Conservation (phyloP, 192 early-diverging fungal genomes). For the Podila epicladia region DNA sequence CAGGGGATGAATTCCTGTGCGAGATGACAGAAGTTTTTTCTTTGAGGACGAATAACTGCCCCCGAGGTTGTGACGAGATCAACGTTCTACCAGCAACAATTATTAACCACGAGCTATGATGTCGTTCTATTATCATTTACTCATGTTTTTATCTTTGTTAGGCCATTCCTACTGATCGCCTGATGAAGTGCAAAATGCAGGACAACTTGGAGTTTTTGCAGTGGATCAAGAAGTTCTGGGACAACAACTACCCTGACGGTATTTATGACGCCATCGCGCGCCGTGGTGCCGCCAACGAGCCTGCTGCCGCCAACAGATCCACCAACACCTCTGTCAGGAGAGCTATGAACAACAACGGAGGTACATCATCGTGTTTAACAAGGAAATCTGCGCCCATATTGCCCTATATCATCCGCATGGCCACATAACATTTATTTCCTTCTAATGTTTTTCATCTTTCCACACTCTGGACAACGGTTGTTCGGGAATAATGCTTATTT, state of each 20-base stretch:
- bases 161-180: constrained; percentile 86
- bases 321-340: constrained; percentile 50
- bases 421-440: not conserved
- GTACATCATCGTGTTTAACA: constrained; percentile 5
- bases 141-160: constrained; percentile 31
- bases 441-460: not conserved
- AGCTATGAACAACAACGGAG: constrained; percentile 55
- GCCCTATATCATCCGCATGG: not conserved
- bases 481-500: not conserved
- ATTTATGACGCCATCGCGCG: constrained; percentile 84
- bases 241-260: constrained; percentile 85
- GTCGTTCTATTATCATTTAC: not conserved
- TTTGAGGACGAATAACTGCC: not conserved
- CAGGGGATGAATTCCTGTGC: not conserved
- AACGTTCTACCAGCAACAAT: not conserved
- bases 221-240: constrained; percentile 95
- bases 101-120: not conserved
- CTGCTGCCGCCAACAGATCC: constrained; percentile 53
- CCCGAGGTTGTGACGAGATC: not conserved
- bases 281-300: constrained; percentile 56
- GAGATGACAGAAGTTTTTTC: constrained; percentile 3
- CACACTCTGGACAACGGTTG: not conserved
- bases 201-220: constrained; percentile 99
- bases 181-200: constrained; percentile 97
- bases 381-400: not conserved